Evolutionary conservation across 176 grass and related monocot genomes (phyloP).

Genomic region (Oryza meridionalis): DNA sequence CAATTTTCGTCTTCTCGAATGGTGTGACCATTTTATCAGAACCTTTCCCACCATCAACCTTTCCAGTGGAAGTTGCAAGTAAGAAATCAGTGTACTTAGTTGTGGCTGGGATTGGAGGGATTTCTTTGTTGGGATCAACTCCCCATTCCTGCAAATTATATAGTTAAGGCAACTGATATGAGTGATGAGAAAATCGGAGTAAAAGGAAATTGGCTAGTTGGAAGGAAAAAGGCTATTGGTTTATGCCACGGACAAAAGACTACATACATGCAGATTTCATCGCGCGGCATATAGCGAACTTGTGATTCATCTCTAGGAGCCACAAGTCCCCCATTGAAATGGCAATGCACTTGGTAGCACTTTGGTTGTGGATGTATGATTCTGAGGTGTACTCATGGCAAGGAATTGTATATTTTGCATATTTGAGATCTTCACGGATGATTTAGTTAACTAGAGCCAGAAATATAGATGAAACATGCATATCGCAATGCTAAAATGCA

Average conservation of each 20-base stretch:
- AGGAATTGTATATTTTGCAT: neutral
- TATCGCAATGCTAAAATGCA: constrained; percentile 14
- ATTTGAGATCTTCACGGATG: constrained; percentile 20
- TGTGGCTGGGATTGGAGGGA: constrained; percentile 61
- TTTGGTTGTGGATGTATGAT: constrained; percentile 16
- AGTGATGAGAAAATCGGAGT: constrained; percentile 5
- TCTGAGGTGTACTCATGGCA: neutral
- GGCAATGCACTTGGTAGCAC: neutral
- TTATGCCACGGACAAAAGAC: constrained; percentile 12
- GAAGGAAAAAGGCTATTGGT: constrained; percentile 6
- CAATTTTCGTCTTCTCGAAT: constrained; percentile 98
- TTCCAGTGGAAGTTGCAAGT: constrained; percentile 85
- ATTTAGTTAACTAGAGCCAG: constrained; percentile 16
- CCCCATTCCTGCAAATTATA: constrained; percentile 83
- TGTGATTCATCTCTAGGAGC: constrained; percentile 19
- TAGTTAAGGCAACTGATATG: constrained; percentile 23
- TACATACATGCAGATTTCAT: constrained; percentile 25
- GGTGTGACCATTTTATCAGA: constrained; percentile 89
- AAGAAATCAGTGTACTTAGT: constrained; percentile 90
- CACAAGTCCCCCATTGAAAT: neutral
- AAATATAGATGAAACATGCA: neutral
- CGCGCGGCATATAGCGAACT: neutral
- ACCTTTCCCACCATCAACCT: constrained; percentile 81
- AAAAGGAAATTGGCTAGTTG: constrained; percentile 14
- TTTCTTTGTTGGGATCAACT: constrained; percentile 75